These are phyloP conservation scores for Fusarium sp. DNA, from an alignment of 2,329 filamentous ascomycete species.

Conservation along the genomic window DNA sequence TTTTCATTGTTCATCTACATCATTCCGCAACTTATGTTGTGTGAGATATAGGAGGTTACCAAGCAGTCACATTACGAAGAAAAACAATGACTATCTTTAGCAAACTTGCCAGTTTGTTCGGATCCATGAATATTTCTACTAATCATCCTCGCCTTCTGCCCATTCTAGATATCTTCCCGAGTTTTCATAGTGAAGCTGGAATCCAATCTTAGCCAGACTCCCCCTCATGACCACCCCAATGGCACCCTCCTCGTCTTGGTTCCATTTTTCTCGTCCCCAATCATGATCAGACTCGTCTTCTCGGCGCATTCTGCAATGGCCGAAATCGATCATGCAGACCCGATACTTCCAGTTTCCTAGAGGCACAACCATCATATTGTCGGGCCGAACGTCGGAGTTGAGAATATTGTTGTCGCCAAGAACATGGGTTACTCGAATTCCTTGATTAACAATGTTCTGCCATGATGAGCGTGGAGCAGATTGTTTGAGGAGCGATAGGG, in stretches of 20 bases:
- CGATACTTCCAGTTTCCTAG: background rate
- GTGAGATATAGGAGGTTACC: background rate
- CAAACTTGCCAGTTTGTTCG: background rate
- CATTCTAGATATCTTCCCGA: slow-evolving; percentile 19
- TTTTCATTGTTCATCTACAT: background rate
- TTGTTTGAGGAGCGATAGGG: slow-evolving; percentile 7
- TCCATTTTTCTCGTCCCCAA: slow-evolving; percentile 34
- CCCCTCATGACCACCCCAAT: slow-evolving; percentile 30
- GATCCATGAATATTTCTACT: background rate
- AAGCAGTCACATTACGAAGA: background rate
- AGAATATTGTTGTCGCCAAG: slow-evolving; percentile 40
- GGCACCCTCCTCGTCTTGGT: slow-evolving; percentile 38
- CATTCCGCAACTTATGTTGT: background rate
- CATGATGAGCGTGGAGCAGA: slow-evolving; percentile 14
- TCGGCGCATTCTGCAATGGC: slow-evolving; percentile 25
- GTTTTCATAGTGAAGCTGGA: slow-evolving; percentile 13
- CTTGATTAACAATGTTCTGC: slow-evolving; percentile 37
- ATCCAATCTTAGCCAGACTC: slow-evolving; percentile 21
- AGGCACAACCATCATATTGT: slow-evolving; percentile 38
- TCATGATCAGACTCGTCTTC: slow-evolving; percentile 35
- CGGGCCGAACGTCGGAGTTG: slow-evolving; percentile 38
- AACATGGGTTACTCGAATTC: slow-evolving; percentile 23
- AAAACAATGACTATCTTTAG: background rate
- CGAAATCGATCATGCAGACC: slow-evolving; percentile 46
- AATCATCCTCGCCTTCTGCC: background rate